Evolutionary conservation across 2,329 filamentous ascomycete species (phyloP), one percentile per base, ranked within the genome.

Genomic region (Colletotrichum horii): DNA sequence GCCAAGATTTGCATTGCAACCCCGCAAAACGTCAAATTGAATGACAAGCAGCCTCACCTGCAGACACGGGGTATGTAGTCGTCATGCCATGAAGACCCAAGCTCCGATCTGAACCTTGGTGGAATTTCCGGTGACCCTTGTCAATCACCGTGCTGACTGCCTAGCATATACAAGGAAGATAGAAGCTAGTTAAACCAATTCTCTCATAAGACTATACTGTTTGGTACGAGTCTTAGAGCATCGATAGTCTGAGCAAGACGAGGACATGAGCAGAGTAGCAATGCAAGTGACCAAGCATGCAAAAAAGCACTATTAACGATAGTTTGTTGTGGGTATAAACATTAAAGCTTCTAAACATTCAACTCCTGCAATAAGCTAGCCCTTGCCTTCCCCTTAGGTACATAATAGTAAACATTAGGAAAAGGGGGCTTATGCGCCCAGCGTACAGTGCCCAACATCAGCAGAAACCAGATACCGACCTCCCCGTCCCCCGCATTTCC

Each of bases 151-250:
- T 22, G n/a, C 43, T 52, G n/a, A 52, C 3, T 19, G 12, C 3
- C 9, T 48, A n/a, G n/a, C n/a, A n/a, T n/a, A n/a, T n/a, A n/a
- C n/a, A n/a, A n/a, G n/a, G n/a, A n/a, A n/a, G n/a, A n/a, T n/a
- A n/a, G n/a, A n/a, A n/a, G n/a, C 38, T 2, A 0, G 19, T 6
- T 43, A 3, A n/a, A 9, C 11, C 0, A 0, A 43, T 3, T n/a
- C 38, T n/a, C 38, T 1, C 19, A n/a, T n/a, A n/a, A n/a, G n/a
- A n/a, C n/a, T n/a, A n/a, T n/a, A n/a, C n/a, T n/a, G n/a, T n/a
- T n/a, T n/a, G n/a, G n/a, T n/a, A n/a, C n/a, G n/a, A n/a, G n/a
- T n/a, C n/a, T n/a, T n/a, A n/a, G n/a, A n/a, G n/a, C n/a, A n/a
- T n/a, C n/a, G n/a, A n/a, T n/a, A n/a, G n/a, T n/a, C n/a, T n/a